Evolutionary conservation across 306 rosid species (phyloP).

Genomic region (Boehmeria nivea): DNA sequence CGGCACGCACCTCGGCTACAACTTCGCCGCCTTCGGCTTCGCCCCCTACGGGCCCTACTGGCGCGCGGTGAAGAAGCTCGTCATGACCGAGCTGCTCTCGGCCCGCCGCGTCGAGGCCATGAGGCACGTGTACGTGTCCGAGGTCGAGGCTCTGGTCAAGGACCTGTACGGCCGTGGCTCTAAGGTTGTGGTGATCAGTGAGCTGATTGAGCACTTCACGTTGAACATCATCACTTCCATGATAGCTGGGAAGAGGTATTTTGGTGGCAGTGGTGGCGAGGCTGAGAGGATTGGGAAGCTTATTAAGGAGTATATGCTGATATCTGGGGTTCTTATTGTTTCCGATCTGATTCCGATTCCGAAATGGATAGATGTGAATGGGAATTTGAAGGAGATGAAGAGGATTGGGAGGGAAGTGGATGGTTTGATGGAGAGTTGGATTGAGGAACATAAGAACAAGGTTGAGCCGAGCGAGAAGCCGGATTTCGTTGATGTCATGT

Average conservation of each 20-base stretch:
- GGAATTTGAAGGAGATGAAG: slow-evolving; percentile 40
- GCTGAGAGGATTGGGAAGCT: slow-evolving; percentile 35
- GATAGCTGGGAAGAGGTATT: slow-evolving; percentile 50
- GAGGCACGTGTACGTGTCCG: slow-evolving; percentile 27
- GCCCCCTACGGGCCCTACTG: slow-evolving; percentile 41
- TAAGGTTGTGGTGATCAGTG: slow-evolving; percentile 29
- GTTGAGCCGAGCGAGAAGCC: slow-evolving; percentile 21
- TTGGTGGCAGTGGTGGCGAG: slow-evolving; percentile 35
- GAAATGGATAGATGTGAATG: slow-evolving; percentile 35
- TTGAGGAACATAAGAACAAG: slow-evolving; percentile 36
- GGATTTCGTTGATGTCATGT: slow-evolving; percentile 52
- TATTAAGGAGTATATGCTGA: slow-evolving; percentile 37
- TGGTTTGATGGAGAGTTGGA: slow-evolving; percentile 32
- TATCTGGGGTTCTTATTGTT: slow-evolving; percentile 34
- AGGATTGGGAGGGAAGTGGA: slow-evolving; percentile 42
- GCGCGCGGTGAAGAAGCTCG: slow-evolving; percentile 38
- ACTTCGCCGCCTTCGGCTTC: slow-evolving; percentile 44
- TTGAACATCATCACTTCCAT: slow-evolving; percentile 35
- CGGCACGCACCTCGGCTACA: slow-evolving; percentile 38
- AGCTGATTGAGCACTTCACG: slow-evolving; percentile 38
- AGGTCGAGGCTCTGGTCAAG: slow-evolving; percentile 23
- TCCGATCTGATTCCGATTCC: slow-evolving; percentile 43
- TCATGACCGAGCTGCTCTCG: slow-evolving; percentile 36
- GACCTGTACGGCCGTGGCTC: slow-evolving; percentile 12
- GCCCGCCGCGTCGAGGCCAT: slow-evolving; percentile 34